These are phyloP conservation scores for Tuber brumale DNA, from an alignment of 495 filamentous ascomycete species.

Conservation along the genomic window DNA sequence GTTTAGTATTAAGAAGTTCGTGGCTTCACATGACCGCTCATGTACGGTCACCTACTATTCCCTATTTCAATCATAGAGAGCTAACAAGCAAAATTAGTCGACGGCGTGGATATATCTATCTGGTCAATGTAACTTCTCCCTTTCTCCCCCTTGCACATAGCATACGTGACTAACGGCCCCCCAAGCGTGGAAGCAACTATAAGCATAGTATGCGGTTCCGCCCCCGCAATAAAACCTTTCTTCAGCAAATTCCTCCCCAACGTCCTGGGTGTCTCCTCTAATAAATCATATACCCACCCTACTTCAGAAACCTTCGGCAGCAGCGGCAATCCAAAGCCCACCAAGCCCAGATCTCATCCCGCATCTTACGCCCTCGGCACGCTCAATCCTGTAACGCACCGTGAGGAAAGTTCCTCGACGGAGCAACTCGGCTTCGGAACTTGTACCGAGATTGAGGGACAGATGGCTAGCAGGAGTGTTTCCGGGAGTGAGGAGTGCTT, in stretches of 20 bases:
- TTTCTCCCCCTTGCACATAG: too few species aligned
- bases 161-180: neutral
- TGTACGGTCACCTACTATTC: neutral
- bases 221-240: conserved; percentile 14
- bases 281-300: neutral
- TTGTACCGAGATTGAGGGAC: conserved; percentile 5
- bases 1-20: neutral
- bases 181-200: conserved; percentile 10
- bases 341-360: neutral
- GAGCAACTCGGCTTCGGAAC: neutral
- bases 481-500: conserved; percentile 7
- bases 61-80: neutral
- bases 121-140: conserved; percentile 17
- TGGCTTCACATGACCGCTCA: neutral
- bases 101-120: conserved; percentile 4
- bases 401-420: neutral
- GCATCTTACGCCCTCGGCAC: neutral
- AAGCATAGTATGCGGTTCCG: conserved; percentile 24
- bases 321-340: neutral
- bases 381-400: neutral
- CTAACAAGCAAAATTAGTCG: neutral
- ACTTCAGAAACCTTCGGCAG: neutral
- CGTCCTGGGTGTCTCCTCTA: conserved; percentile 5
- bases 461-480: neutral
- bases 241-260: conserved; percentile 16